Base-by-base conservation (phyloP, 75 land plant species). In the Picea glauca region DNA sequence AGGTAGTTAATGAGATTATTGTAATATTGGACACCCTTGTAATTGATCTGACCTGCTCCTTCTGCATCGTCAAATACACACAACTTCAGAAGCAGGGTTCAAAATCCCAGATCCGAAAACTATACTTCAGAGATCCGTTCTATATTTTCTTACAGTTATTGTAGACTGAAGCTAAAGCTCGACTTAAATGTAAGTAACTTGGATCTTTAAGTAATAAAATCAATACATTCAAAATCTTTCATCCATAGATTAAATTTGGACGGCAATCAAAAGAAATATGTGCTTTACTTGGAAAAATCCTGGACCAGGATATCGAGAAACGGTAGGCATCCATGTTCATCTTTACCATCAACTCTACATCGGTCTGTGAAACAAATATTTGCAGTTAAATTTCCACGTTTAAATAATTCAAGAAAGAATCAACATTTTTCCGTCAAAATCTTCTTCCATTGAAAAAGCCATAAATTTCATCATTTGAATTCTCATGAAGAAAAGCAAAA, bases 241-340 rank as follows among this genome's bases (percentile, higher is more conserved):
- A 66, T 33, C 20, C 40, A 33, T 35, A 33, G 15, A 20, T 17
- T 38, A 15, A 66, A 15, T 14, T 15, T 18, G 15, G 43, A 33
- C 43, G 17, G 40, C 7, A 9, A 3, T 43, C 32, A 23, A 70
- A 65, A 72, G n/a, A 1, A 18, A 11, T 15, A 38, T 38, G 13
- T 38, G 67, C 32, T n/a, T 35, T 74, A 80, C 84, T 73, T 82
- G 88, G 88, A 62, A 84, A 80, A 26, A 86, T 84, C 20, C 88
- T 76, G 14, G 83, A 72, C 88, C 88, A 86, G 54, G 88, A 86
- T 26, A 86, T 86, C 9, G 88, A 86, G 65, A 86, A 80, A 13
- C 88, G 78, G 58, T 86, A 86, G 4, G 87, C 87, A 60, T 86
- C 88, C 62, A 86, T 77, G 74, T 80, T 80, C 56, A 80, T 59